A percentile compares a stretch with the other conserved stretches of the same genome.
Evolutionary conservation across 2,329 filamentous ascomycete species (phyloP).

Genomic region (Pestalotiopsis sp.): DNA sequence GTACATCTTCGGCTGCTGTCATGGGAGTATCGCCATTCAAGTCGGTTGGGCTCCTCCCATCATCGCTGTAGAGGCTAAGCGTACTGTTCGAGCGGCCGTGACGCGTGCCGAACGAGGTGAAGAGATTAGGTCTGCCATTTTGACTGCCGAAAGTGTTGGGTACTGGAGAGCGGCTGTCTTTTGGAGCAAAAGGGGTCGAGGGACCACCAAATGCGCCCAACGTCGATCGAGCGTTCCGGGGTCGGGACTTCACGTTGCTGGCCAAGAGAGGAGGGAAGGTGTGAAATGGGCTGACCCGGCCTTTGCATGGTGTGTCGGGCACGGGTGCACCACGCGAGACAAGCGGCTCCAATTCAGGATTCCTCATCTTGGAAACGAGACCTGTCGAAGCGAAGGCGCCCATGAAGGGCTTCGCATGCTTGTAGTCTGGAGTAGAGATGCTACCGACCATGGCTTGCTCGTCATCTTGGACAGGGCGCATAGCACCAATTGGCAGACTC

Average conservation of each 20-base stretch:
- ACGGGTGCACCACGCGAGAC: constrained; percentile 59
- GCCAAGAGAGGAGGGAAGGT: constrained; percentile 61
- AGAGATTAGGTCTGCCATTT: constrained; percentile 65
- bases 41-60: constrained; percentile 58
- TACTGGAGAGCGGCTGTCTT: constrained; percentile 39
- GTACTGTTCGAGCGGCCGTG: constrained; percentile 66
- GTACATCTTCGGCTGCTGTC: constrained; percentile 66
- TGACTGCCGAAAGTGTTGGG: constrained; percentile 54
- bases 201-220: constrained; percentile 75
- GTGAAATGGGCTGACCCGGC: constrained; percentile 69
- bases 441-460: constrained; percentile 18
- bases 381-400: constrained; percentile 93
- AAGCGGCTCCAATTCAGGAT: constrained; percentile 66
- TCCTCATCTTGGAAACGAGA: constrained; percentile 88
- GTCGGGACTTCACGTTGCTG: constrained; percentile 61
- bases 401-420: constrained; percentile 72
- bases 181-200: constrained; percentile 77
- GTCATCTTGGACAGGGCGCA: constrained; percentile 25
- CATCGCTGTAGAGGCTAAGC: constrained; percentile 78
- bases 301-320: constrained; percentile 96
- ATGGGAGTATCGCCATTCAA: constrained; percentile 27
- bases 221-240: constrained; percentile 49
- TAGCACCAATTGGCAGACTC: constrained; percentile 59
- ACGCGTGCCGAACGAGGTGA: constrained; percentile 55
- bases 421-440: constrained; percentile 78